phyloP scores from a whole-genome alignment of 768 basidiomycete species.

The Termitomyces sp. region DNA sequence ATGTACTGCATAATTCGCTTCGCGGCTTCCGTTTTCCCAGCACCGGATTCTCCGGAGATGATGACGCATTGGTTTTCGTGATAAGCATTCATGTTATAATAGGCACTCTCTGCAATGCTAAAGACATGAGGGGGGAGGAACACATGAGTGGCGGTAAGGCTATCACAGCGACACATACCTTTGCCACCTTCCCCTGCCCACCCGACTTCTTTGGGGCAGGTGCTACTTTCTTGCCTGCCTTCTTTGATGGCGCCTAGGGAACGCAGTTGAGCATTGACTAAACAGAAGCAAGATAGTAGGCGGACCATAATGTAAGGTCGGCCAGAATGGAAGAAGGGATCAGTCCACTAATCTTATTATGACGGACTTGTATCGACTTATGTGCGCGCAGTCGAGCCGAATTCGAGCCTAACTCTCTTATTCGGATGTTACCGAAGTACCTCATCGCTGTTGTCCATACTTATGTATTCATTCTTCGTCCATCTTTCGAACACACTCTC shows the following conservation, averaged over 20 bases:
- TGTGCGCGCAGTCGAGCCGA: not conserved
- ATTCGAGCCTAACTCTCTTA: not conserved
- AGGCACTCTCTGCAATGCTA: constrained; percentile 92
- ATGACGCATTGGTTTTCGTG: constrained; percentile 99
- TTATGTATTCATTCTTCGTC: not conserved
- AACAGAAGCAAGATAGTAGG: not conserved
- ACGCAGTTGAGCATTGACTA: not conserved
- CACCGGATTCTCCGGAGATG: constrained; percentile 98
- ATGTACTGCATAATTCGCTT: constrained; percentile 99
- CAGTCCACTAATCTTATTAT: not conserved
- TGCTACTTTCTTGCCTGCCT: constrained; percentile 80
- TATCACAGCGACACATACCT: constrained; percentile 40
- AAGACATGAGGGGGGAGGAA: constrained; percentile 85
- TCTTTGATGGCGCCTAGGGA: constrained; percentile 77
- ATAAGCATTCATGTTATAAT: constrained; percentile 99
- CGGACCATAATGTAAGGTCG: constrained; percentile 13
- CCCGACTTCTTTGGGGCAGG: constrained; percentile 59
- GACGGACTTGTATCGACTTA: not conserved
- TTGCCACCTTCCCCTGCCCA: constrained; percentile 63
- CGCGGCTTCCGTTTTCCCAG: constrained; percentile 98
- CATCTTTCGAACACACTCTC: not conserved
- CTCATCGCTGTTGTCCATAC: not conserved
- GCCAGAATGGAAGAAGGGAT: not conserved
- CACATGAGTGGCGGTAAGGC: constrained; percentile 8
- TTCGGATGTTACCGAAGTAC: not conserved